Conservation (phyloP, 2,329 filamentous ascomycete species). For the Alternaria sp. region DNA sequence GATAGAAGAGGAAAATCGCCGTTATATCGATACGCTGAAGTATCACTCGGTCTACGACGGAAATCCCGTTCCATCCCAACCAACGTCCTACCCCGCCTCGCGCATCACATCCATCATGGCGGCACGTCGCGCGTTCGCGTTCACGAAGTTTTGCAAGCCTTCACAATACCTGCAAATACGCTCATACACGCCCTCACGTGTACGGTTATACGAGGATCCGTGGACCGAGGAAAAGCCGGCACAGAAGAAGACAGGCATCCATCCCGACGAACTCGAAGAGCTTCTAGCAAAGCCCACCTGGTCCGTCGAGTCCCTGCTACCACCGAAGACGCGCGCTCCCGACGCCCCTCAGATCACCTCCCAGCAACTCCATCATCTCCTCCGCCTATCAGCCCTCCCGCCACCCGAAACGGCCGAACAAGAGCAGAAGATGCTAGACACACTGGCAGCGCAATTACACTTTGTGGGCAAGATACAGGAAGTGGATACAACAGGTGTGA, state of each 20-base stretch:
- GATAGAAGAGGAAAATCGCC: not conserved
- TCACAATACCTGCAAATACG: slow-evolving; percentile 8
- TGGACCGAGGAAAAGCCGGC: not conserved
- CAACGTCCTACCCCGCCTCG: not conserved
- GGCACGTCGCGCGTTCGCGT: slow-evolving; percentile 12
- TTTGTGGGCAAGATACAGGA: slow-evolving; percentile 88
- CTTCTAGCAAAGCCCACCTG: slow-evolving; percentile 75
- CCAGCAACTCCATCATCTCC: slow-evolving; percentile 78
- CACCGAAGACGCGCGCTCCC: slow-evolving; percentile 47
- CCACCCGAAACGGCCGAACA: slow-evolving; percentile 67
- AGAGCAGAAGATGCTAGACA: slow-evolving; percentile 73
- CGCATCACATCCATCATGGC: slow-evolving; percentile 19
- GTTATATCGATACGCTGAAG: not conserved
- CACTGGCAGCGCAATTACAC: slow-evolving; percentile 80
- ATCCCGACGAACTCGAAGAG: slow-evolving; percentile 42
- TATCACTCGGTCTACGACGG: not conserved
- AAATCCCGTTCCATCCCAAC: not conserved
- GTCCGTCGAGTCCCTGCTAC: slow-evolving; percentile 80
- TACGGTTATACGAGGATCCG: not conserved
- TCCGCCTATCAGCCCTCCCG: slow-evolving; percentile 87
- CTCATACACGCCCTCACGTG: slow-evolving; percentile 8
- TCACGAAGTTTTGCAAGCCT: slow-evolving; percentile 4
- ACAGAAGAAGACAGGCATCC: slow-evolving; percentile 17
- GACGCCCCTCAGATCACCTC: slow-evolving; percentile 61
- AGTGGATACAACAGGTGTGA: slow-evolving; percentile 74